Evolutionary conservation across 129 eudicot genomes (phyloP).

Genomic region (Scalesia atractyloides): DNA sequence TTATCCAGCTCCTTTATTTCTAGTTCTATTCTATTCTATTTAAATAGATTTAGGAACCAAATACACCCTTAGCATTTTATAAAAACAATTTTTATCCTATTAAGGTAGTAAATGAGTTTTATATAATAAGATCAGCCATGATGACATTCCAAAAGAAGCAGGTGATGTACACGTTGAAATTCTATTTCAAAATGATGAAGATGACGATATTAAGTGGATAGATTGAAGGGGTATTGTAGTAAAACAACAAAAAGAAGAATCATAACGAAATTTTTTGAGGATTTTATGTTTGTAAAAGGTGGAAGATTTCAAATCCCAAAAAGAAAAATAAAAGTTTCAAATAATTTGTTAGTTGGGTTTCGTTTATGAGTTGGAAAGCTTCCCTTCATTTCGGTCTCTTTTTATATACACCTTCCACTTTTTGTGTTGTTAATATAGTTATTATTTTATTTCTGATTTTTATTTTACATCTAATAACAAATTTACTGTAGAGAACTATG

Average conservation of each 20-base stretch:
- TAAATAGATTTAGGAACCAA: no score
- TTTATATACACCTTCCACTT: conserved; percentile 1
- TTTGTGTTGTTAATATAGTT: no score
- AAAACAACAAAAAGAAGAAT: conserved; percentile 31
- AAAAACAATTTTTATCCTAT: not conserved
- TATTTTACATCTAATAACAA: no score
- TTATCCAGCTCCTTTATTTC: no score
- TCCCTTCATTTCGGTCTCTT: conserved; percentile 31
- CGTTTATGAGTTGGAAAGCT: conserved; percentile 45
- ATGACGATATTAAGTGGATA: conserved; percentile 47
- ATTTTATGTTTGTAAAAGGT: conserved; percentile 50
- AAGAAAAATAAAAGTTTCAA: conserved; percentile 39
- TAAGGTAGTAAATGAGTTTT: not conserved
- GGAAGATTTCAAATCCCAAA: conserved; percentile 33
- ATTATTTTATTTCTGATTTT: no score
- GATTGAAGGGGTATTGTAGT: conserved; percentile 38
- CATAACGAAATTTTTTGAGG: conserved; percentile 37
- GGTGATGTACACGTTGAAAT: conserved; percentile 36
- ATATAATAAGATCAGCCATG: not conserved
- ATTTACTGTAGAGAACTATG: no score
- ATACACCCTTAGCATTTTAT: not conserved
- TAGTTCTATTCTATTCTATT: no score
- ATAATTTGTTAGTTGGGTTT: conserved; percentile 45
- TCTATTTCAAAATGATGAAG: conserved; percentile 1
- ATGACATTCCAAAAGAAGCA: conserved; percentile 34